Base-by-base conservation (phyloP, 1,284 basidiomycete genomes). In the Rhodotorula sp. region DNA sequence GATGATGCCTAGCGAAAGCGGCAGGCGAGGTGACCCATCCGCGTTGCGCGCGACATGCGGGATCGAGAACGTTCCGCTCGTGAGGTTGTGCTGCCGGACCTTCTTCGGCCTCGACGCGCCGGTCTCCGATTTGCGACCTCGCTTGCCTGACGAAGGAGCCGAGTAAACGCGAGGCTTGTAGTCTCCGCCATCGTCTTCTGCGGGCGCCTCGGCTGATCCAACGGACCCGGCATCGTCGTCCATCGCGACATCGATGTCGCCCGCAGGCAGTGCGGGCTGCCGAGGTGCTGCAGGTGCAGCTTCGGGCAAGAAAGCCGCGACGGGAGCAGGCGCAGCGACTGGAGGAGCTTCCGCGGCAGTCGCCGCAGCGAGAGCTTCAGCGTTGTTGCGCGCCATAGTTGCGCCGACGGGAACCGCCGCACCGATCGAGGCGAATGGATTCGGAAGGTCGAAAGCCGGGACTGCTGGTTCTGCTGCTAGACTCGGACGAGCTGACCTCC, bases 1-100 rank as follows among this genome's bases (percentile, higher is more conserved):
- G 88, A 91, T 90, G 77, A 91, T 90, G 39, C 89, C 89, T 24
- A 90, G 88, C 73, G 86, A 89, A 46, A 91, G 80, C 1, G 90
- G 90, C 7, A 91, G 80, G 78, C 88, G 83, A 1, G 89, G 89
- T 61, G 84, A 84, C 7, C 86, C 86, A 39, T 86, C 64, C 4
- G 67, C 86, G 74, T 90, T 88, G 19, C 90, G 83, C 5, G 89
- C 89, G 2, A 91, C 87, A 71, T 85, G 85, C 0, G 89, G 89
- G 62, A 91, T 90, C 76, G 85, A 87, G 75, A 84, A 87, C 77
- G 83, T 88, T 79, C 88, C 89, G 69, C 86, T 87, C 2, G 86
- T 88, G 49, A 91, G 87, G 7, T 88, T 89, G 77, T 90, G 89
- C 58, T 88, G 86, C 79, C 90, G 90, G 47, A 90, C 81, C 15